Base-by-base conservation (phyloP, 1,284 basidiomycete species). In the Ustilago curta region DNA sequence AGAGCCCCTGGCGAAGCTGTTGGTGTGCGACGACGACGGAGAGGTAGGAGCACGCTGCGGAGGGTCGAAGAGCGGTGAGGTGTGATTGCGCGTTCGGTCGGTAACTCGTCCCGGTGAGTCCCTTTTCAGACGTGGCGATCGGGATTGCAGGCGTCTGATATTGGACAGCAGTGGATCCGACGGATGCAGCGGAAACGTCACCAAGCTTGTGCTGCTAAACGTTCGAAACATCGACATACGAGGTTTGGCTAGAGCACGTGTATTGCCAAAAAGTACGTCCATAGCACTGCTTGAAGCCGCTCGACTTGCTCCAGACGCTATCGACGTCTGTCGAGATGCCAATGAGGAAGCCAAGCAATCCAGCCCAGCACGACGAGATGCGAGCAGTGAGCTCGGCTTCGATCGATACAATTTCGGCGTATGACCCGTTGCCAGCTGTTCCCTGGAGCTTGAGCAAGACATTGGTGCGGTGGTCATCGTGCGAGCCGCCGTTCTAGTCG, bases 41-140 rank as follows among this genome's bases (percentile, higher is more conserved):
- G 25, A 44, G 4, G 32, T 14, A 1, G 37, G n/a, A 18, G 49
- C n/a, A n/a, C n/a, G n/a, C n/a, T n/a, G 31, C 9, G 31, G 32
- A 11, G 5, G 67, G 8, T 58, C 43, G 42, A 65, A 70, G 4
- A 70, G 37, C 1, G 61, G 42, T 0, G 68, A 70, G 7, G 68
- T 29, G 12, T 50, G 42, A 1, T 50, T 37, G 3, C 49, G 48
- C 2, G 44, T 40, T 2, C 47, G 64, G 11, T 35, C 43, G 27
- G 48, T 14, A 2, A 25, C 27, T 1, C 61, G 58, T 1, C 37
- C 27, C 0, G 54, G 53, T 27, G 32, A 44, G 39, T 63, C 60
- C 53, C 56, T 56, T 9, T 48, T 57, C 4, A 57, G 29, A 1
- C 60, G 59, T 4, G 61, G 61, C 23, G 25, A 14, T 14, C 35